phyloP scores from a whole-genome alignment of 805 yeast species.

The Ogataea wickerhamii region DNA sequence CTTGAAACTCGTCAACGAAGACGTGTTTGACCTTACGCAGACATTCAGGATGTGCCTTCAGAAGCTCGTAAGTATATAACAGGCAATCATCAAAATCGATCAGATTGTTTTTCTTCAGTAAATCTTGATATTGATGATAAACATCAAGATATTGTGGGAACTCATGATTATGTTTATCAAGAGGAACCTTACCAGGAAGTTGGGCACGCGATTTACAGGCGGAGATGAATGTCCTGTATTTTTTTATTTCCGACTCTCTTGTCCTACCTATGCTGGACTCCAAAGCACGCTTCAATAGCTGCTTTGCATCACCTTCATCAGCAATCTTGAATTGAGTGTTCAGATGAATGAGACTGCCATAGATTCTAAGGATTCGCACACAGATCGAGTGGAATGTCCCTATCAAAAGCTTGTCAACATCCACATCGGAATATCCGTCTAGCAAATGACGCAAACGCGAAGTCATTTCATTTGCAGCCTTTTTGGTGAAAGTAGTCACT shows the following conservation, averaged over 20 bases:
- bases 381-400: conserved; percentile 94
- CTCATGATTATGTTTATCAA: conserved; percentile 20
- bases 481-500: conserved; percentile 90
- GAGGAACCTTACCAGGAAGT: conserved; percentile 36
- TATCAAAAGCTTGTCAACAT: conserved; percentile 47
- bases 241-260: conserved; percentile 38
- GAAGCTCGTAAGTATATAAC: conserved; percentile 47
- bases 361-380: conserved; percentile 49
- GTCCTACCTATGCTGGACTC: conserved; percentile 10
- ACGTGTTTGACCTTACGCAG: conserved; percentile 59
- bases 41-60: conserved; percentile 41
- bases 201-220: conserved; percentile 52
- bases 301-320: conserved; percentile 58
- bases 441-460: conserved; percentile 49
- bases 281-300: conserved; percentile 39
- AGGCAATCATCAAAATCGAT: conserved; percentile 86
- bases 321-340: conserved; percentile 48
- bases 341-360: conserved; percentile 50
- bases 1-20: conserved; percentile 92
- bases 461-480: conserved; percentile 84
- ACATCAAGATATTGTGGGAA: conserved; percentile 36
- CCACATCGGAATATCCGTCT: conserved; percentile 30
- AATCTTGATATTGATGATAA: conserved; percentile 52
- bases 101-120: conserved; percentile 39
- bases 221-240: conserved; percentile 46